A percentile compares a stretch with the other conserved stretches of the same genome.
These are phyloP conservation scores for Neurospora sp. DNA, from an alignment of 495 filamentous ascomycete genomes.

Conservation along the genomic window DNA sequence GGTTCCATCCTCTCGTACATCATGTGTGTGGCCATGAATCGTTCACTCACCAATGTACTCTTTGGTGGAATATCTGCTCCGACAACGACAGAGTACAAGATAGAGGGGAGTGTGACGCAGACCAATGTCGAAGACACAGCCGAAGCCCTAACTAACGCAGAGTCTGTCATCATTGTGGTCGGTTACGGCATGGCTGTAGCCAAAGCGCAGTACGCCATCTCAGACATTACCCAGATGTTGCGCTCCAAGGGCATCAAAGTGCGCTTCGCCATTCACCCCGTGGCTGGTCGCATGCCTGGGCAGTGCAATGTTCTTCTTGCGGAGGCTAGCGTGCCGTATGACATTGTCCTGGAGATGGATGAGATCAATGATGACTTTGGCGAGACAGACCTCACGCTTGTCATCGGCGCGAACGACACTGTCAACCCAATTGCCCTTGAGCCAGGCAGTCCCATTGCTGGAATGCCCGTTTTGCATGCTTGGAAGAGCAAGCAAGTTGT, in stretches of 20 bases:
- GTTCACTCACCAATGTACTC: constrained; percentile 68
- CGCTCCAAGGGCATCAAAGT: constrained; percentile 62
- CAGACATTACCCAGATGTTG: constrained; percentile 62
- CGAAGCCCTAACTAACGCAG: constrained; percentile 56
- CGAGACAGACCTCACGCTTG: constrained; percentile 72
- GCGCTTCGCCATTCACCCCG: constrained; percentile 78
- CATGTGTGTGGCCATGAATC: constrained; percentile 76
- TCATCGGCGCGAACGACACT: constrained; percentile 80
- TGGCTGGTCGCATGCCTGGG: constrained; percentile 76
- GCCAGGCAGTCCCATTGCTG: constrained; percentile 66
- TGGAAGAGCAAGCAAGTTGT: constrained; percentile 87
- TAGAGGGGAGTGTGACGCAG: constrained; percentile 62
- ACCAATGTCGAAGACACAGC: constrained; percentile 67
- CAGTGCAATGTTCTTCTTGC: constrained; percentile 80
- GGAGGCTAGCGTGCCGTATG: constrained; percentile 73
- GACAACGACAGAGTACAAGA: constrained; percentile 51
- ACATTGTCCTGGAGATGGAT: constrained; percentile 82
- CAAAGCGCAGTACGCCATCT: constrained; percentile 77
- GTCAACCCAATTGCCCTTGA: constrained; percentile 79
- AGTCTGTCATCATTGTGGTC: constrained; percentile 72
- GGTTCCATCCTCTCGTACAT: constrained; percentile 78
- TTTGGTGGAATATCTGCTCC: constrained; percentile 66
- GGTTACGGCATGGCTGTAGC: constrained; percentile 85
- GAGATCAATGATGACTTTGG: constrained; percentile 83
- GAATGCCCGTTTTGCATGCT: constrained; percentile 77